Evolutionary conservation across 2,329 filamentous ascomycete species (phyloP), one percentile per base, ranked within the genome.

Genomic region (Pleochaeta shiraiana): DNA sequence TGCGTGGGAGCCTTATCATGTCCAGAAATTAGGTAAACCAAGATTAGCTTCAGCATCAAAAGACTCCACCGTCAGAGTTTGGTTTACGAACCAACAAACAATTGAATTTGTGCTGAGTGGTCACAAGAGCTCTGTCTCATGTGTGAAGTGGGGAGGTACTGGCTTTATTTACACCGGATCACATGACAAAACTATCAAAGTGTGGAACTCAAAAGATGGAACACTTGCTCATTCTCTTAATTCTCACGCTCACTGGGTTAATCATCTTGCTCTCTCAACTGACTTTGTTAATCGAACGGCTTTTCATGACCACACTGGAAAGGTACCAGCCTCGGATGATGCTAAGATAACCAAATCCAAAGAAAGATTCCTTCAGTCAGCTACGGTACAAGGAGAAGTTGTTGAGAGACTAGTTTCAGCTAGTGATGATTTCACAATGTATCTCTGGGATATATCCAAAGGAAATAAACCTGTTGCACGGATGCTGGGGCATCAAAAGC

Each of bases 401-500:
- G 83, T 87, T 0, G 93, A 98, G 76, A 83, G 88, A 31, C 76
- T 97, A 3, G 88, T 95, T 2, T 95, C 90, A 9, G 93, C 92
- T 1, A 92, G 87, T 68, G 93, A 97, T 72, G 93, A 98, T 74
- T 95, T 91, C 74, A 95, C 91, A 5, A 92, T 98, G 81, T 95
- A 90, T 73, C 80, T 98, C 7, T 98, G 92, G 92, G 88, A 95
- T 66, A 91, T 91, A 0, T 79, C 84, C 11, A 79, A 79, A 53
- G 85, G 86, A 3, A 88, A 79, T 7, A 96, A 97, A 74, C 91
- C 92, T 0, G 78, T 97, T 3, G 87, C 88, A n/a, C 81, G 90
- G 37, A 81, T 97, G 76, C 76, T 90, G n/a, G 93, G 93, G 1
- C 93, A 98, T 72, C 90, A 96, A 74, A 97, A 97, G 76, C 88